Conservation (phyloP, 371 early-diverging fungal genomes). For the Apophysomyces sp. region DNA sequence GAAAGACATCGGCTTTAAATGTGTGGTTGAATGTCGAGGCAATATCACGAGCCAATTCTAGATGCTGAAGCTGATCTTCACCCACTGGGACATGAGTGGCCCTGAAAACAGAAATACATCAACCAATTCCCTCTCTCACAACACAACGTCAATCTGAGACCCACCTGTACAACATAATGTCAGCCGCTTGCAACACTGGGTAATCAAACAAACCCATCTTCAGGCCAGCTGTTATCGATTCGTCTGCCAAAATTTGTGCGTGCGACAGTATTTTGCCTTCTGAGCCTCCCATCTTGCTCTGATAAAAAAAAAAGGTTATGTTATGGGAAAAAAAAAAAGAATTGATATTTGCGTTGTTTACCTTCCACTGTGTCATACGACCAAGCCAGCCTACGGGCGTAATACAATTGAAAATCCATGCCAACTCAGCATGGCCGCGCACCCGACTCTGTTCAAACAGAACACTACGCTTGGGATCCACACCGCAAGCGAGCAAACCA, state of each 20-base stretch:
- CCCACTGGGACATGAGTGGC: conserved; percentile 93
- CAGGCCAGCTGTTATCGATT: conserved; percentile 50
- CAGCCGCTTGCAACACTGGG: conserved; percentile 94
- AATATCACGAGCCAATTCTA: conserved; percentile 83
- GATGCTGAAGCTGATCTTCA: conserved; percentile 91
- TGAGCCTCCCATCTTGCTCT: conserved; percentile 49
- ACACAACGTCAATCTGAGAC: too few relatives aligned
- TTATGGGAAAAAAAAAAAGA: not conserved
- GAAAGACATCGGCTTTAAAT: conserved; percentile 59
- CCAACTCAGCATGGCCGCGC: conserved; percentile 77
- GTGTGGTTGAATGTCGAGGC: conserved; percentile 75
- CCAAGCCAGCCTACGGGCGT: conserved; percentile 88
- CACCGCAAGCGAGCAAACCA: conserved; percentile 82
- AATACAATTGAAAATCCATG: conserved; percentile 86
- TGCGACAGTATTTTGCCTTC: conserved; percentile 22
- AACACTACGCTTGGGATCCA: conserved; percentile 73
- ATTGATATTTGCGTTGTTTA: conserved; percentile 7
- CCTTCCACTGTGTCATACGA: conserved; percentile 97
- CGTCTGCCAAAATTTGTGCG: conserved; percentile 47
- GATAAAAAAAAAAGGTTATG: not conserved
- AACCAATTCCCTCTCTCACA: too few relatives aligned
- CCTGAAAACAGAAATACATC: conserved; percentile 25
- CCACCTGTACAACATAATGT: conserved; percentile 84
- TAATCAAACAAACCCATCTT: conserved; percentile 87
- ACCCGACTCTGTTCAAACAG: conserved; percentile 84